Evolutionary conservation across 495 filamentous ascomycete genomes (phyloP).

Genomic region (Pseudomonodictys pantanalensis): DNA sequence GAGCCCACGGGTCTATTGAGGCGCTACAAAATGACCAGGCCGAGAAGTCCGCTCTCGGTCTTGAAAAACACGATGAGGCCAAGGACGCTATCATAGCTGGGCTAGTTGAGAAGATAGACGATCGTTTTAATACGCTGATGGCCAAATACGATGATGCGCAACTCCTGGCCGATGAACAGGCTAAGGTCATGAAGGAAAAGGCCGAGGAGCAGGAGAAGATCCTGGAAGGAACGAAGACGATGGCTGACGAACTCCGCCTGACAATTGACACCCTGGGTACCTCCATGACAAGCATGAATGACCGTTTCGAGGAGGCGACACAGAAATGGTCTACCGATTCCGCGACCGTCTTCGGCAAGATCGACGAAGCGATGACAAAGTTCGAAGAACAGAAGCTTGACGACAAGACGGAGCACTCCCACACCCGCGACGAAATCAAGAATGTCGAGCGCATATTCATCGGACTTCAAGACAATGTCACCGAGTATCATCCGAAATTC

Average conservation of each 20-base stretch:
- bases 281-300: slow-evolving; percentile 46
- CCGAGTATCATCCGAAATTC: slow-evolving; percentile 81
- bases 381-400: slow-evolving; percentile 73
- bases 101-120: slow-evolving; percentile 66
- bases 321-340: slow-evolving; percentile 85
- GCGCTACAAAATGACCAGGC: slow-evolving; percentile 70
- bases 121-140: slow-evolving; percentile 72
- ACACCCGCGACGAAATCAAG: slow-evolving; percentile 71
- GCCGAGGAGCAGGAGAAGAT: slow-evolving; percentile 65
- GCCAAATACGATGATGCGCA: slow-evolving; percentile 81
- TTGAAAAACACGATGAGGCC: slow-evolving; percentile 66
- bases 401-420: slow-evolving; percentile 69
- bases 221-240: slow-evolving; percentile 65
- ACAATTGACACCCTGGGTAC: slow-evolving; percentile 80
- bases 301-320: slow-evolving; percentile 65
- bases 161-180: slow-evolving; percentile 63
- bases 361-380: slow-evolving; percentile 73
- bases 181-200: slow-evolving; percentile 63
- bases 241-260: slow-evolving; percentile 79
- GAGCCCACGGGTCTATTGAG: slow-evolving; percentile 64
- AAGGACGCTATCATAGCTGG: slow-evolving; percentile 57
- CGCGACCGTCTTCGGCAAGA: slow-evolving; percentile 73
- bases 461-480: slow-evolving; percentile 68
- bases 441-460: slow-evolving; percentile 68
- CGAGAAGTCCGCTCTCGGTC: slow-evolving; percentile 66